A percentile compares a stretch with the other conserved stretches of the same genome.
These are phyloP conservation scores for Colletotrichum agaves DNA, from an alignment of 2,329 filamentous ascomycete genomes.

Conservation along the genomic window DNA sequence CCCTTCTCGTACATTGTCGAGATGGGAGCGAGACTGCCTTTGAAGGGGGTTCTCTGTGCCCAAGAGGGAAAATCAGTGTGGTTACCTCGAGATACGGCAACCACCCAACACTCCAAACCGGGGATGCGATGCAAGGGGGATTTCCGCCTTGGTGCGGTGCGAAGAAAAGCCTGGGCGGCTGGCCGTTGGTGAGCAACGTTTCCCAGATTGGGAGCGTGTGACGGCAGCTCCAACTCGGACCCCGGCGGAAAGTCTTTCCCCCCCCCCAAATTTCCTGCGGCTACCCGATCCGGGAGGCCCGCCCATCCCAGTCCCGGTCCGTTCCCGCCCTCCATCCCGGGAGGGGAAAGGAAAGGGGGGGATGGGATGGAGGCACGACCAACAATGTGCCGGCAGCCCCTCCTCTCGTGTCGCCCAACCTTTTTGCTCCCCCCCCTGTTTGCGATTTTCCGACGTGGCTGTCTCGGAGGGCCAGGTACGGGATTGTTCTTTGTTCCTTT, in stretches of 20 bases:
- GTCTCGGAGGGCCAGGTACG: not conserved
- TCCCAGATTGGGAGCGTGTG: no score
- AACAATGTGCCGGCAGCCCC: conserved; percentile 7
- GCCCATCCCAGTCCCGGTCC: conserved; percentile 15
- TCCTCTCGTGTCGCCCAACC: conserved; percentile 4
- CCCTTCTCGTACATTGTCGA: conserved; percentile 4
- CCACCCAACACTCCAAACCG: conserved; percentile 6
- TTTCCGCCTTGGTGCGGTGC: not conserved
- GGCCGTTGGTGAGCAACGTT: no score
- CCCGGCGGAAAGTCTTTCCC: not conserved
- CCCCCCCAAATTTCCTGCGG: conserved; percentile 14
- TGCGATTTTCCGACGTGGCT: not conserved
- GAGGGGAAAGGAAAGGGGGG: no score
- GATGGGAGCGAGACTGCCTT: not conserved
- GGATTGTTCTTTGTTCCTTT: not conserved
- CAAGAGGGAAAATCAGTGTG: no score
- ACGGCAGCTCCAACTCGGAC: no score
- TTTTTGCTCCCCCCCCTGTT: not conserved
- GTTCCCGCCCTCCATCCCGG: conserved; percentile 6
- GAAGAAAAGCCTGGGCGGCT: no score
- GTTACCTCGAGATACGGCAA: not conserved
- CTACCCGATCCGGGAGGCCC: conserved; percentile 24
- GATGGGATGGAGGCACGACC: no score
- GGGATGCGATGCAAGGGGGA: conserved; percentile 17
- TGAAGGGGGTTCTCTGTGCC: no score